These are phyloP conservation scores for Crassisporium funariophilum DNA, from an alignment of 768 basidiomycete species.

Conservation along the genomic window DNA sequence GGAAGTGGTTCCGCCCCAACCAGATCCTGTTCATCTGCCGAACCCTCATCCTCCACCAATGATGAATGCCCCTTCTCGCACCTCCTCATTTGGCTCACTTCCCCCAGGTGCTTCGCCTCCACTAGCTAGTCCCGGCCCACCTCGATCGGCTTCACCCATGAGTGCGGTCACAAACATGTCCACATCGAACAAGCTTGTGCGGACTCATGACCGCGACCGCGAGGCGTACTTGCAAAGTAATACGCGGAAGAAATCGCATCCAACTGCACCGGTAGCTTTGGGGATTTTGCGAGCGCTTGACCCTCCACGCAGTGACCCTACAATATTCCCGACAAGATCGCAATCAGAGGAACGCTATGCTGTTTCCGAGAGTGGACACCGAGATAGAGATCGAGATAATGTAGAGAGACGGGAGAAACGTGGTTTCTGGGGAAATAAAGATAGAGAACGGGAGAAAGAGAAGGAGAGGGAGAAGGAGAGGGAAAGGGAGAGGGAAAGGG, in stretches of 20 bases:
- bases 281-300: slow-evolving; percentile 67
- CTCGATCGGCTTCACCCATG: slow-evolving; percentile 50
- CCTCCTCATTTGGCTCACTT: slow-evolving; percentile 53
- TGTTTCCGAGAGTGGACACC: slow-evolving; percentile 34
- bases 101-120: slow-evolving; percentile 47
- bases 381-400: slow-evolving; percentile 20
- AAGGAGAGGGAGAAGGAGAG: slow-evolving; percentile 41
- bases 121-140: slow-evolving; percentile 33
- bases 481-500: slow-evolving; percentile 37
- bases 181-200: slow-evolving; percentile 18
- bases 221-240: slow-evolving; percentile 16
- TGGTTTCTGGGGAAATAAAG: slow-evolving; percentile 53
- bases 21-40: slow-evolving; percentile 25
- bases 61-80: slow-evolving; percentile 43
- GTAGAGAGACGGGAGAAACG: slow-evolving; percentile 53
- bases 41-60: slow-evolving; percentile 26
- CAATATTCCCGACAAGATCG: slow-evolving; percentile 30
- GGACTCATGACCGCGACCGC: slow-evolving; percentile 21
- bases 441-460: slow-evolving; percentile 41
- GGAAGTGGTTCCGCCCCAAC: slow-evolving; percentile 41
- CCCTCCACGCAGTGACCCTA: slow-evolving; percentile 38
- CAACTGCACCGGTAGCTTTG: slow-evolving; percentile 42
- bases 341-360: slow-evolving; percentile 36
- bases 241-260: slow-evolving; percentile 21
- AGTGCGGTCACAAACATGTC: slow-evolving; percentile 25